A percentile compares a stretch with the other conserved stretches of the same genome.
Evolutionary conservation across 768 basidiomycete genomes (phyloP).

Genomic region (Boletales sp.): DNA sequence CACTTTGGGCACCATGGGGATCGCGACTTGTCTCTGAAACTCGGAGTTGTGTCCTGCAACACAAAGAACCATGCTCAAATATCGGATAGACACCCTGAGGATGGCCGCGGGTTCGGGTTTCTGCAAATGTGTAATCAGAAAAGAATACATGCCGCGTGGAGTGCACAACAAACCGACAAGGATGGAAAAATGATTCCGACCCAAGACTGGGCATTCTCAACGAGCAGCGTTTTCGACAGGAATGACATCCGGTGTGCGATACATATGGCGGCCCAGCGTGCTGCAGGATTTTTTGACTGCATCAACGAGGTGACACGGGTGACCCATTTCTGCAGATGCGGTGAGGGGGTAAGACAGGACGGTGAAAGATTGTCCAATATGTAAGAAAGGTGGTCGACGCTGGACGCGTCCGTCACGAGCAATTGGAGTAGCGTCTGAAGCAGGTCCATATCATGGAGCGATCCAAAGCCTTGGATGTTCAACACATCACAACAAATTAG

Average conservation of each 20-base stretch:
- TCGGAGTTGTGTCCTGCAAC: constrained; percentile 60
- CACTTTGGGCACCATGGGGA: constrained; percentile 72
- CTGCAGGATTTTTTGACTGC: constrained; percentile 72
- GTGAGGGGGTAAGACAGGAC: constrained; percentile 54
- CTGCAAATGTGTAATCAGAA: constrained; percentile 36
- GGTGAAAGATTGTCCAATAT: constrained; percentile 52
- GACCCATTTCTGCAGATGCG: constrained; percentile 73
- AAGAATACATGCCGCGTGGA: constrained; percentile 12
- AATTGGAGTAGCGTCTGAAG: constrained; percentile 65
- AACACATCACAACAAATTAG: constrained; percentile 30
- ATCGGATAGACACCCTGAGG: constrained; percentile 61
- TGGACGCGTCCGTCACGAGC: constrained; percentile 63
- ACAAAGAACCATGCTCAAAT: constrained; percentile 60
- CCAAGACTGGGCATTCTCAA: constrained; percentile 75
- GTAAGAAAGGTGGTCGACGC: constrained; percentile 56
- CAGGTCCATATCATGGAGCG: constrained; percentile 36
- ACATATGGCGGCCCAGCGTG: constrained; percentile 78
- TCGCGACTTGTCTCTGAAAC: constrained; percentile 76
- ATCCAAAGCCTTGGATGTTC: constrained; percentile 20
- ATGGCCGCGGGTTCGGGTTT: constrained; percentile 64
- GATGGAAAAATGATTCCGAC: constrained; percentile 58
- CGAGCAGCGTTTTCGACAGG: constrained; percentile 55
- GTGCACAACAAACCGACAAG: constrained; percentile 57
- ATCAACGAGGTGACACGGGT: constrained; percentile 70
- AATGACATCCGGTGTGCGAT: constrained; percentile 65